Evolutionary conservation across 140 eudicot genomes (phyloP).

Genomic region (Ambrosia hybrid): DNA sequence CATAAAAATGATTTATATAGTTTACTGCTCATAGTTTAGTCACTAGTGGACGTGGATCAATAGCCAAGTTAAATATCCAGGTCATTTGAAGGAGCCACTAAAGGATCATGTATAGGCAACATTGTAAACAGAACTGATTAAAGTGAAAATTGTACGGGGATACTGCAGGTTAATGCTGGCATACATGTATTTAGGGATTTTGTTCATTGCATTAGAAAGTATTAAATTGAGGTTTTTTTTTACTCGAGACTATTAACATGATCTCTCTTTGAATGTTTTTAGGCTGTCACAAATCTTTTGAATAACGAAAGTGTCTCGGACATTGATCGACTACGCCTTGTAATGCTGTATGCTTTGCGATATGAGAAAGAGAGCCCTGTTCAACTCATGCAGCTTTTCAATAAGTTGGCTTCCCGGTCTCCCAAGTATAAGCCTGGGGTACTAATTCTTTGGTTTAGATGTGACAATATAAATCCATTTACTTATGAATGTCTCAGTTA

Average conservation of each 20-base stretch:
- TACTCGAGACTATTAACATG: conserved; percentile 14
- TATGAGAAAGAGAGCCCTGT: conserved; percentile 98
- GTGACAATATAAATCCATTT: background rate
- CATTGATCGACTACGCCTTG: conserved; percentile 84
- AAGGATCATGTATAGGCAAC: too few relatives aligned
- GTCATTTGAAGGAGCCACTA: too few relatives aligned
- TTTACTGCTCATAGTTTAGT: too few relatives aligned
- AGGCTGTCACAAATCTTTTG: conserved; percentile 96
- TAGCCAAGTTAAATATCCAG: too few relatives aligned
- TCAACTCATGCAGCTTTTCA: conserved; percentile 96
- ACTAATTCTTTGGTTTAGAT: conserved; percentile 7
- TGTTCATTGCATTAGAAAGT: conserved; percentile 3
- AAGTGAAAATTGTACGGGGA: too few relatives aligned
- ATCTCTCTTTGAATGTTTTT: conserved; percentile 20
- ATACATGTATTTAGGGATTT: too few relatives aligned
- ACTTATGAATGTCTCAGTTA: too few relatives aligned
- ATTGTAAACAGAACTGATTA: too few relatives aligned
- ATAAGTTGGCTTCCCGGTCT: conserved; percentile 87
- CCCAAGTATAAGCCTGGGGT: conserved; percentile 99
- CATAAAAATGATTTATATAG: too few relatives aligned
- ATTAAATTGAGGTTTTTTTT: conserved; percentile 12
- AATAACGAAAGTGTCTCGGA: conserved; percentile 83
- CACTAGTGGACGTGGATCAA: too few relatives aligned
- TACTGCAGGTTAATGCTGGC: too few relatives aligned
- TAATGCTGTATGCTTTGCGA: conserved; percentile 91